Base-by-base conservation (phyloP, 257 asterid genomes). In the Lithospermum erythrorhizon region DNA sequence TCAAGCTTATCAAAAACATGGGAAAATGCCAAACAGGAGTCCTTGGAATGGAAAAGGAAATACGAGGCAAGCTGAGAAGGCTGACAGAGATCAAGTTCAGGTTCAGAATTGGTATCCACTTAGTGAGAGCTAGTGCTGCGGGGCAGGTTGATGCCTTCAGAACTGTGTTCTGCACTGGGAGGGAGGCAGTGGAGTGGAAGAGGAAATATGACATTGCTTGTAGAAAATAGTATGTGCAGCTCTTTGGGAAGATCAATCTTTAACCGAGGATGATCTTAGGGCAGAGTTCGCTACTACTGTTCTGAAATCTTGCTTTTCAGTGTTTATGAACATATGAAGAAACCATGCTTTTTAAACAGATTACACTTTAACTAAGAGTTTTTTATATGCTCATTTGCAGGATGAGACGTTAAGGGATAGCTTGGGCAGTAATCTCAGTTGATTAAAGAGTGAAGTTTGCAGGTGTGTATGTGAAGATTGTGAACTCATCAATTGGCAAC, bases 111-210 rank as follows among this genome's bases (percentile, higher is more conserved):
- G 77, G 88, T 8, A 77, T 89, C 76, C 91, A 86, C 55, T 81
- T 75, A 71, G 82, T 96, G 29, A 87, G 79, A 74, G 79, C 83
- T 62, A 83, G 93, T 73, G 99, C 99, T 61, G 95, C 99, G 99
- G 84, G 71, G 99, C 99, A 66, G 75, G 76, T 93, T 57, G 94
- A 86, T 61, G 99, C n/a, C n/a, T n/a, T n/a, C n/a, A n/a, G n/a
- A n/a, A n/a, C 86, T 94, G 41, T 85, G 83, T 54, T 89, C 99
- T 64, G 95, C 97, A 35, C 82, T 74, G 63, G 97, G n/a, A n/a
- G 89, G 76, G 99, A 89, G 78, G 95, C 97, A 9, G 89, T 81
- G 74, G 99, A 93, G 82, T 93, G 99, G 99, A 80, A 80, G 75
- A 89, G 95, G 35, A 93, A 93, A 59, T 93, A 81, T 62, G 95